Conservation (phyloP, 164 flowering plant species). For the Cinnamomum micranthum region DNA sequence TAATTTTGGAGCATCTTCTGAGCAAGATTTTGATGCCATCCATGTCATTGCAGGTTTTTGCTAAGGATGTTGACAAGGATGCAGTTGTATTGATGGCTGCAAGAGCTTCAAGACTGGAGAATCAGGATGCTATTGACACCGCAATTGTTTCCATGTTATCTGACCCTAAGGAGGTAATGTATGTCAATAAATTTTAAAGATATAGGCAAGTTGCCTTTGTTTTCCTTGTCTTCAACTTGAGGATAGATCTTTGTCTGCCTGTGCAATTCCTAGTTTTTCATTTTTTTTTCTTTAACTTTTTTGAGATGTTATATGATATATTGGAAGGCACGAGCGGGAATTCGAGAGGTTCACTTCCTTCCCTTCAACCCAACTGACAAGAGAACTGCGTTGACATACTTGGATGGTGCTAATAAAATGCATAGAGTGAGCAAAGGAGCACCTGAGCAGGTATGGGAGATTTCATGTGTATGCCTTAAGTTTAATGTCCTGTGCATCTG, state of each 20-base stretch:
- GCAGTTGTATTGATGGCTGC: conserved; percentile 63
- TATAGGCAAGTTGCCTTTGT: neutral
- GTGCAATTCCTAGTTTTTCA: too few relatives aligned
- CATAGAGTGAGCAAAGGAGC: conserved; percentile 65
- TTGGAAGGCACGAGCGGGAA: conserved; percentile 55
- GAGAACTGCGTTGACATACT: conserved; percentile 61
- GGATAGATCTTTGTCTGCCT: neutral
- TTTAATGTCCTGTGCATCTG: too few relatives aligned
- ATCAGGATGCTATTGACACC: conserved; percentile 67
- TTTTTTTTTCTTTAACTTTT: neutral
- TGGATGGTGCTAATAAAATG: conserved; percentile 44
- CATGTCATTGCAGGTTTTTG: conserved; percentile 37
- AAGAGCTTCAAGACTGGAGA: conserved; percentile 63
- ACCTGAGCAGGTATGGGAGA: conserved; percentile 46
- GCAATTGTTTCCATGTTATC: conserved; percentile 59
- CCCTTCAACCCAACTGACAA: conserved; percentile 70
- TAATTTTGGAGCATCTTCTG: neutral
- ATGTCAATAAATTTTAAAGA: neutral
- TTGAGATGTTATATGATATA: neutral
- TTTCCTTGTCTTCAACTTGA: neutral
- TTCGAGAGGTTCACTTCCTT: conserved; percentile 61
- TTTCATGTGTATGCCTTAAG: neutral
- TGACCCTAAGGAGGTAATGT: conserved; percentile 60
- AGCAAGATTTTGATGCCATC: conserved; percentile 1
- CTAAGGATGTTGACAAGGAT: conserved; percentile 48